phyloP scores from a whole-genome alignment of 1,139 yeast genomes.

The Taiozyma sp. region DNA sequence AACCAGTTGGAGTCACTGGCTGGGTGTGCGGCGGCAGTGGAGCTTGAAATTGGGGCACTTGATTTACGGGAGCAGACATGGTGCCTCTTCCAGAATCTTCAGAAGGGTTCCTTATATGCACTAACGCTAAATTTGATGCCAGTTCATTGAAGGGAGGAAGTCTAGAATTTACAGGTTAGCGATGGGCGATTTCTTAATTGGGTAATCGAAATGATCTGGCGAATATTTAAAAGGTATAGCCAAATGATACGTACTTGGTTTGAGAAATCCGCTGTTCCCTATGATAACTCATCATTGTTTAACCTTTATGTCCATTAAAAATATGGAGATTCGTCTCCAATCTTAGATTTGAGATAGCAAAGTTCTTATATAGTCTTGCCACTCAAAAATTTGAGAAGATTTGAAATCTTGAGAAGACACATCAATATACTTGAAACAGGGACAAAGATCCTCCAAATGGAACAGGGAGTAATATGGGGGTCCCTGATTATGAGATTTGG shows the following conservation, averaged over 20 bases:
- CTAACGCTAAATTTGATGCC: constrained; percentile 12
- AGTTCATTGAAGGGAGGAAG: constrained; percentile 23
- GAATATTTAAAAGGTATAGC: not conserved
- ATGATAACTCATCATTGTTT: constrained; percentile 11
- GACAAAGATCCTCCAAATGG: not conserved
- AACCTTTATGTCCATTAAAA: not conserved
- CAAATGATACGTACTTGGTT: constrained; percentile 7
- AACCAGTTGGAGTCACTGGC: not conserved
- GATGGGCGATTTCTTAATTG: not conserved
- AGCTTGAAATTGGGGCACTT: not conserved
- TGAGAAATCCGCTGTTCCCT: constrained; percentile 3
- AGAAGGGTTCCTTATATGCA: not conserved
- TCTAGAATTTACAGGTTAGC: constrained; percentile 10
- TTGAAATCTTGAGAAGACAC: not conserved
- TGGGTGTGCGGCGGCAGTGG: not conserved
- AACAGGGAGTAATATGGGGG: not conserved
- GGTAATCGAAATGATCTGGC: constrained; percentile 5
- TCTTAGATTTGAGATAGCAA: not conserved
- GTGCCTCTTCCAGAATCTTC: not conserved
- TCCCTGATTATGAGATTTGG: not conserved
- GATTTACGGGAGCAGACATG: not conserved
- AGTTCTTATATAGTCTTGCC: not conserved
- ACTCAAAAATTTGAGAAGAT: not conserved
- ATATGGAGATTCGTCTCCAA: not conserved
- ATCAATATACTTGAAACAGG: not conserved